Percentiles rank a stretch among this genome's conserved stretches.
phyloP scores from a whole-genome alignment of 257 asterid genomes.

The Solanum commersonii region DNA sequence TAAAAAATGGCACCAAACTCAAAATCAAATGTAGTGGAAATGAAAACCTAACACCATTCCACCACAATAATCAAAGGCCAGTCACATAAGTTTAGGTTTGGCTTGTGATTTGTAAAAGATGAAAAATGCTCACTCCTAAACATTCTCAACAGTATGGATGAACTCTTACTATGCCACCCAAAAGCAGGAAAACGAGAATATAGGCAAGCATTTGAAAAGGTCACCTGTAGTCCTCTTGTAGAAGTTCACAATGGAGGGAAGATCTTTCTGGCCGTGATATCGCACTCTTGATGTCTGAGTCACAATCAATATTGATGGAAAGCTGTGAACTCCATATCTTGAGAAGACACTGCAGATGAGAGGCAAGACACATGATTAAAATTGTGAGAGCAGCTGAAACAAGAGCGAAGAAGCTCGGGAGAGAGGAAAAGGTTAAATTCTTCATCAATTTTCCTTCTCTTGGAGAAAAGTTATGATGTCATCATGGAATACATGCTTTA shows the following conservation, averaged over 20 bases:
- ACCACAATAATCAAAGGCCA: neutral
- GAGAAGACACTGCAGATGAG: slow-evolving; percentile 43
- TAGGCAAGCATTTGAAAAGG: neutral
- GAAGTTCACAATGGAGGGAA: slow-evolving; percentile 29
- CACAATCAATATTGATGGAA: slow-evolving; percentile 40
- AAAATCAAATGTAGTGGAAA: neutral
- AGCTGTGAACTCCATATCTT: slow-evolving; percentile 46
- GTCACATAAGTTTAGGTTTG: neutral
- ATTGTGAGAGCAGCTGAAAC: neutral
- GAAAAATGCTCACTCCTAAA: neutral
- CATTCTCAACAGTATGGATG: neutral
- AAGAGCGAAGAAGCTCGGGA: neutral
- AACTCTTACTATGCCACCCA: neutral
- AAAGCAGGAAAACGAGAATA: neutral
- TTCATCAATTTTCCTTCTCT: neutral
- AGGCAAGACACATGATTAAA: neutral
- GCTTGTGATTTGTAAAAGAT: neutral
- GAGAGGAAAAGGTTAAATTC: neutral
- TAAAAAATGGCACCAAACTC: neutral
- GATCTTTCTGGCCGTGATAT: slow-evolving; percentile 41
- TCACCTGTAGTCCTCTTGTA: slow-evolving; percentile 44
- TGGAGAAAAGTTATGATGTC: neutral
- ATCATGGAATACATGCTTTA: neutral
- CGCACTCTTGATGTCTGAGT: slow-evolving; percentile 21
- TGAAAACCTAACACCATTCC: neutral